phyloP scores from a whole-genome alignment of 176 grass and related monocot genomes.

The Oryza nivara region DNA sequence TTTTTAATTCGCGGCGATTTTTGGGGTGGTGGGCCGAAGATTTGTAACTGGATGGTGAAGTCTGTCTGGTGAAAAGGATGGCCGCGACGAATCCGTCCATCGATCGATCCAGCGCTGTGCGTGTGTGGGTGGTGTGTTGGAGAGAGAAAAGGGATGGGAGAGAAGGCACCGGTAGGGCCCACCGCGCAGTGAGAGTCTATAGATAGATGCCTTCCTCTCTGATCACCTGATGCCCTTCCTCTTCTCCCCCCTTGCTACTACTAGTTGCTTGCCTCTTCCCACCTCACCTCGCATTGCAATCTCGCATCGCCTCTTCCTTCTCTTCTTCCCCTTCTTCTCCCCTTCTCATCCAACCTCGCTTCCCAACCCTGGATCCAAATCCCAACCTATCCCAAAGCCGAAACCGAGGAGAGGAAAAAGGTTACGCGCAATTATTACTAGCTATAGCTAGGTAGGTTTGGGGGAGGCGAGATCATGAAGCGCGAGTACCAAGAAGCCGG shows the following conservation, averaged over 20 bases:
- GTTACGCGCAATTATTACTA: constrained; percentile 34
- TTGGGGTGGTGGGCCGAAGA: constrained; percentile 51
- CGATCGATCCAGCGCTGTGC: constrained; percentile 49
- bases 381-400: constrained; percentile 46
- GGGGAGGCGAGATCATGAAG: constrained; percentile 56
- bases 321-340: not conserved
- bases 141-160: not conserved
- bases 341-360: not conserved
- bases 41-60: constrained; percentile 57
- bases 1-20: constrained; percentile 44
- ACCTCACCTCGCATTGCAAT: not conserved
- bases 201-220: constrained; percentile 51
- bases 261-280: not conserved
- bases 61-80: constrained; percentile 50
- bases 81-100: constrained; percentile 45
- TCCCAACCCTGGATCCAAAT: constrained; percentile 56
- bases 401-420: constrained; percentile 39
- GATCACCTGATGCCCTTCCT: constrained; percentile 42
- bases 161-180: not conserved
- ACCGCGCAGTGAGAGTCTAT: constrained; percentile 29
- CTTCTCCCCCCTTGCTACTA: not conserved
- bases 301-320: not conserved
- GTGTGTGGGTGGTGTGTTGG: constrained; percentile 37
- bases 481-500: constrained; percentile 70
- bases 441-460: constrained; percentile 15